These are phyloP conservation scores for Trichoderma pleuroti DNA, from an alignment of 2,329 filamentous ascomycete genomes.

Conservation along the genomic window DNA sequence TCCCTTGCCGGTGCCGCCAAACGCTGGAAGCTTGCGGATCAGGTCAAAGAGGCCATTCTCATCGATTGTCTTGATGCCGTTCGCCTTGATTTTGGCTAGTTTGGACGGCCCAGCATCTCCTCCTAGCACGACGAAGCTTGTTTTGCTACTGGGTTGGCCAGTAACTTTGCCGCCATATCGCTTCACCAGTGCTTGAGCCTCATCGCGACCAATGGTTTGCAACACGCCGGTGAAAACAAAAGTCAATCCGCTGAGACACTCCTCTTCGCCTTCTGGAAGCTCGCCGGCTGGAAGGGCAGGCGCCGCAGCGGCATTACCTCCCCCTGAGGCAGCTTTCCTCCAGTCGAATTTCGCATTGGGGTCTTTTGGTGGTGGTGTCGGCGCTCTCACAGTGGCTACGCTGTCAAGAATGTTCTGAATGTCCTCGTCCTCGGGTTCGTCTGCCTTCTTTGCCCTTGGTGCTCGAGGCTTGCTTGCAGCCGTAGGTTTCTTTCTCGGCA, in stretches of 20 bases:
- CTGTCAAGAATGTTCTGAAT: conserved; percentile 78
- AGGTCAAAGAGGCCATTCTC: conserved; percentile 88
- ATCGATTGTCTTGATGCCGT: conserved; percentile 85
- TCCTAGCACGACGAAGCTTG: conserved; percentile 88
- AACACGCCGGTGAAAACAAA: conserved; percentile 96
- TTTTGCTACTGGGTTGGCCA: conserved; percentile 81
- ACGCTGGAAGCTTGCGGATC: conserved; percentile 74
- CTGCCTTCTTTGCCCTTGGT: conserved; percentile 61
- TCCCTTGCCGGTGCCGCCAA: conserved; percentile 83
- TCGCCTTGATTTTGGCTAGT: conserved; percentile 74
- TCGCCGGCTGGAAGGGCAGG: conserved; percentile 64
- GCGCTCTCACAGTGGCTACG: conserved; percentile 77
- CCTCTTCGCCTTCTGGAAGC: conserved; percentile 77
- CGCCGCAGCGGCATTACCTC: conserved; percentile 56
- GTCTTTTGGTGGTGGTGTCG: conserved; percentile 74
- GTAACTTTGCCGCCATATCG: conserved; percentile 92
- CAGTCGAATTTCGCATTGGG: conserved; percentile 77
- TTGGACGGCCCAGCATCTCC: conserved; percentile 92
- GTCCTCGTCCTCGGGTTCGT: conserved; percentile 65
- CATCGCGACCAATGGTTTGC: conserved; percentile 74
- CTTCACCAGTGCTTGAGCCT: conserved; percentile 83
- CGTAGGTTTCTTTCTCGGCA: conserved; percentile 56
- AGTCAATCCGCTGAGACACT: conserved; percentile 82
- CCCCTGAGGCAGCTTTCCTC: conserved; percentile 56
- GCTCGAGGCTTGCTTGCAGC: conserved; percentile 56